Conservation (phyloP, 331 rosid species). For the Phaseolus coccineus region DNA sequence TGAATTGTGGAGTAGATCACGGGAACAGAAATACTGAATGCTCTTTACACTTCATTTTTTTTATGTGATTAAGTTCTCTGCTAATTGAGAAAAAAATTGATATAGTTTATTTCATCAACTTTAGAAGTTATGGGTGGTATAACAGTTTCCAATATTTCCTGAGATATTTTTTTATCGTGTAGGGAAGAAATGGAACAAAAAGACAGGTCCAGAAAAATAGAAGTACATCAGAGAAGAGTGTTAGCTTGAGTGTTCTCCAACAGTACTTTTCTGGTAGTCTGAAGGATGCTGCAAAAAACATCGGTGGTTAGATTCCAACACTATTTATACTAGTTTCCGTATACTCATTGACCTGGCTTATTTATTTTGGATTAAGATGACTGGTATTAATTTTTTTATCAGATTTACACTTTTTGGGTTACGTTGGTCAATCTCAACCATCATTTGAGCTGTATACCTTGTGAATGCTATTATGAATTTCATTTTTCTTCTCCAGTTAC, state of each 20-base stretch:
- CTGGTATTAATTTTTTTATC: conserved; percentile 6
- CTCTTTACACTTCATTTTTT: conserved; percentile 2
- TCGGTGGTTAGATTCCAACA: conserved; percentile 72
- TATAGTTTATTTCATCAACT: background rate
- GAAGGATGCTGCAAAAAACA: conserved; percentile 92
- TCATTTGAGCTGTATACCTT: conserved; percentile 26
- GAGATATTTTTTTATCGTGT: conserved; percentile 39
- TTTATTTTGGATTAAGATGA: conserved; percentile 42
- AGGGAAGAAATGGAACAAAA: conserved; percentile 58
- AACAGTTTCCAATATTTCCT: conserved; percentile 13
- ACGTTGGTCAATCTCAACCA: conserved; percentile 21
- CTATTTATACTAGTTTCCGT: conserved; percentile 31
- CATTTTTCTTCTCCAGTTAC: conserved; percentile 24
- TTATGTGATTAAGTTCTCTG: background rate
- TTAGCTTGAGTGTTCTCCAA: conserved; percentile 85
- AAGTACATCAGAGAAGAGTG: conserved; percentile 69
- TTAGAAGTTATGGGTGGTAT: background rate
- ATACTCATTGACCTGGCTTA: conserved; percentile 21
- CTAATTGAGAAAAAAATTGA: background rate
- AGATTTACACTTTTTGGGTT: conserved; percentile 33
- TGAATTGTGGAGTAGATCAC: conserved; percentile 18
- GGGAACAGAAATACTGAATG: conserved; percentile 21
- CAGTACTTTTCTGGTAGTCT: conserved; percentile 93
- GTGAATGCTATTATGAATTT: conserved; percentile 8
- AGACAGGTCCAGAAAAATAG: conserved; percentile 63